A percentile compares a stretch with the other conserved stretches of the same genome.
Conservation (phyloP, 2,329 filamentous ascomycete species). For the Teratosphaeria pseudoeucalypti region DNA sequence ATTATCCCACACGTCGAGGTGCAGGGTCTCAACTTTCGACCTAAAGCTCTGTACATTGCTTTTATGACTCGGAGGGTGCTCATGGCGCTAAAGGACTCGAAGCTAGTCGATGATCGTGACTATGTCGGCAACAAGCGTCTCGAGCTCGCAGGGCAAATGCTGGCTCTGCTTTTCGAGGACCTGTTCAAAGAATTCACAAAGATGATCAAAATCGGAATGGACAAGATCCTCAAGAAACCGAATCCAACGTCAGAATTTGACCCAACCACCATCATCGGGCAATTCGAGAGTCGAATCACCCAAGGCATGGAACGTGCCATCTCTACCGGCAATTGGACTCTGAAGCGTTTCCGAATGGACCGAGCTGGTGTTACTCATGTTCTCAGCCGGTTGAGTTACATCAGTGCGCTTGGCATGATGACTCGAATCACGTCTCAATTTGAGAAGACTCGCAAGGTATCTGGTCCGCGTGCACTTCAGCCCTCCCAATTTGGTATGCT, state of each 20-base stretch:
- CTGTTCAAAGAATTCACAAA: conserved; percentile 91
- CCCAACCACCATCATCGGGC: conserved; percentile 71
- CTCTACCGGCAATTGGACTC: conserved; percentile 92
- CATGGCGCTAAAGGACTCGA: conserved; percentile 84
- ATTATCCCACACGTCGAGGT: conserved; percentile 93
- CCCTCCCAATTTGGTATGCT: conserved; percentile 98
- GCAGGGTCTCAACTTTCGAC: conserved; percentile 81
- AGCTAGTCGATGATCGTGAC: conserved; percentile 87
- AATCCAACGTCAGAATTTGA: conserved; percentile 83
- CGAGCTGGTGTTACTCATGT: conserved; percentile 94
- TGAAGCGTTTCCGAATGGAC: conserved; percentile 99
- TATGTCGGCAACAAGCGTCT: conserved; percentile 97
- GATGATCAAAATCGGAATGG: conserved; percentile 84
- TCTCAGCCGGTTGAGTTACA: conserved; percentile 88
- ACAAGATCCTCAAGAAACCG: conserved; percentile 90
- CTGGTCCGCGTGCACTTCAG: conserved; percentile 86
- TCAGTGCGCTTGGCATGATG: conserved; percentile 98
- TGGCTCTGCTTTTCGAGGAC: conserved; percentile 92
- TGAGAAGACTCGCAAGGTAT: conserved; percentile 95
- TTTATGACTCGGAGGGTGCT: conserved; percentile 95
- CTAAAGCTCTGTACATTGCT: conserved; percentile 93
- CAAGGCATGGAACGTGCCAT: conserved; percentile 92
- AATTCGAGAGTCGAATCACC: conserved; percentile 79
- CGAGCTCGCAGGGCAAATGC: conserved; percentile 85
- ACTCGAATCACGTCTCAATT: conserved; percentile 97